Evolutionary conservation across 495 filamentous ascomycete genomes (phyloP).

Genomic region (Neurospora sp.): DNA sequence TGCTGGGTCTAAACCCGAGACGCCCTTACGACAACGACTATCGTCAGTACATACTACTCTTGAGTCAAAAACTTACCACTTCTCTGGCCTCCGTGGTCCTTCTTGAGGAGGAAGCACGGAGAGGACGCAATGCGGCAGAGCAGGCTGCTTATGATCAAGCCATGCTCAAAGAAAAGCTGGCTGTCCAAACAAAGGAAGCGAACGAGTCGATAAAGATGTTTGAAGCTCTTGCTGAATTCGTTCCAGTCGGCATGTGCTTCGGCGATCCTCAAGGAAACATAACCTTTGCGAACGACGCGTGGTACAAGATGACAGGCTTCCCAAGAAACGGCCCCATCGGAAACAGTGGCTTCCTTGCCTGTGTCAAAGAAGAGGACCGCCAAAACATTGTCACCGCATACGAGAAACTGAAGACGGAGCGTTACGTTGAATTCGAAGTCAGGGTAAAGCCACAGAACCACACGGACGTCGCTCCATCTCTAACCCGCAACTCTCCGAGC

Average conservation of each 20-base stretch:
- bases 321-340: conserved; percentile 17
- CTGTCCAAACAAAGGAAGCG: conserved; percentile 48
- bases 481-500: conserved; percentile 29
- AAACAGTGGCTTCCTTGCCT: conserved; percentile 25
- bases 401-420: conserved; percentile 24
- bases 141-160: conserved; percentile 51
- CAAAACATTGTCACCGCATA: conserved; percentile 21
- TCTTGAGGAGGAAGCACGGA: conserved; percentile 54
- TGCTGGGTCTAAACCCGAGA: conserved; percentile 53
- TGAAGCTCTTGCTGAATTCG: conserved; percentile 57
- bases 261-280: conserved; percentile 48
- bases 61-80: conserved; percentile 52
- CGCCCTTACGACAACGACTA: conserved; percentile 62
- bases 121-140: conserved; percentile 47
- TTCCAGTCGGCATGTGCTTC: conserved; percentile 59
- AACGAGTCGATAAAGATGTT: conserved; percentile 56
- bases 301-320: conserved; percentile 34
- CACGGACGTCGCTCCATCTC: conserved; percentile 13
- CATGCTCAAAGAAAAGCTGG: conserved; percentile 51
- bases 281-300: conserved; percentile 57
- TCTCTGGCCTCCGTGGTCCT: conserved; percentile 55
- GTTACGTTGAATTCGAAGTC: conserved; percentile 32
- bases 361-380: conserved; percentile 32
- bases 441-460: conserved; percentile 22
- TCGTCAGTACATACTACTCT: conserved; percentile 49